phyloP scores from a whole-genome alignment of 108 stramenopile genomes.

The Seminavis robusta region DNA sequence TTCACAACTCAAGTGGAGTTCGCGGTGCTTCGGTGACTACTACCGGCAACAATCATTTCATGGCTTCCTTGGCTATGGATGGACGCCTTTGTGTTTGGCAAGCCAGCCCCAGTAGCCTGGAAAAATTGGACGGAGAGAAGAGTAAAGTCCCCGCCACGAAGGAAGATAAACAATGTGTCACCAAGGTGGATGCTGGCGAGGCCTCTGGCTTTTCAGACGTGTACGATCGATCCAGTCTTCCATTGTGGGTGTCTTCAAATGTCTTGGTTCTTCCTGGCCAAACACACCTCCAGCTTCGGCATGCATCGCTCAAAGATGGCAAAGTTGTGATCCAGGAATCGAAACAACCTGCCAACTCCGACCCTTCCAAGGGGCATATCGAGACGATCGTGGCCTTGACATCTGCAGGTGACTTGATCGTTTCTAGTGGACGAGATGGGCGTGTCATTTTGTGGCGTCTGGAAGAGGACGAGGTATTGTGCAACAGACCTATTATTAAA shows the following conservation, averaged over 20 bases:
- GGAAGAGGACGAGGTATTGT: too few relatives aligned
- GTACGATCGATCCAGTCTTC: conserved; percentile 50
- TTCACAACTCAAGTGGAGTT: conserved; percentile 40
- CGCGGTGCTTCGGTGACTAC: conserved; percentile 37
- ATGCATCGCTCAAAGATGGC: neutral
- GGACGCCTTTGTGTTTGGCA: conserved; percentile 60
- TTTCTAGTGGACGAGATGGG: conserved; percentile 64
- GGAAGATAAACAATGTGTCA: conserved; percentile 19
- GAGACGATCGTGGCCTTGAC: conserved; percentile 63
- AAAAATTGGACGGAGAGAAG: too few relatives aligned
- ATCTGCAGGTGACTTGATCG: conserved; percentile 1
- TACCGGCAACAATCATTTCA: neutral
- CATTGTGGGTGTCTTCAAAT: neutral
- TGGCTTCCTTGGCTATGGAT: conserved; percentile 59
- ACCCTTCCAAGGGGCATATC: conserved; percentile 30
- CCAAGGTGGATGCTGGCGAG: conserved; percentile 52
- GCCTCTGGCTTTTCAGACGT: conserved; percentile 47
- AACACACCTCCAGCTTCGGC: neutral
- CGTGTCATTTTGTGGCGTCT: conserved; percentile 59
- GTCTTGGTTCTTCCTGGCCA: too few relatives aligned
- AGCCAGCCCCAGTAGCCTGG: too few relatives aligned
- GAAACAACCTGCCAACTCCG: neutral
- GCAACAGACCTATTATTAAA: too few relatives aligned
- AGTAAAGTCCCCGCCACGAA: too few relatives aligned
- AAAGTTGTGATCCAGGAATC: neutral